Conservation (phyloP, 495 filamentous ascomycete genomes). For the Penicillium coprophilum region DNA sequence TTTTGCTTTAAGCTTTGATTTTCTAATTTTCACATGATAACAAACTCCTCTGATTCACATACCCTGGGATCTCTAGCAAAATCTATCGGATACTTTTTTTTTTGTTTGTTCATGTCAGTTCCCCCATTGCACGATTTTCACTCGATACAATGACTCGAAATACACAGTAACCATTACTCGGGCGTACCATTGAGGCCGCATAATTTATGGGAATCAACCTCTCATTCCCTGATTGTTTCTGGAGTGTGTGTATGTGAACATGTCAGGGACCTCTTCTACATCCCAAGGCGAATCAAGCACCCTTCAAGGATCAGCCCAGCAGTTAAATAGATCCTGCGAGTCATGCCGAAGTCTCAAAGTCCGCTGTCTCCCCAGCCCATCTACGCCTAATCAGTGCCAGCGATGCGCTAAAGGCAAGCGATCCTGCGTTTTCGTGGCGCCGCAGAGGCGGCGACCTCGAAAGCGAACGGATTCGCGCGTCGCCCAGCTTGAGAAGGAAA, state of each 20-base stretch:
- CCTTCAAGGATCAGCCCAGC: conserved; percentile 26
- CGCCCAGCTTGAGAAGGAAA: conserved; percentile 85
- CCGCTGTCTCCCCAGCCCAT: conserved; percentile 70
- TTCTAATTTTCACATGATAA: neutral
- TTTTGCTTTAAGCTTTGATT: neutral
- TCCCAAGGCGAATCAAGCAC: conserved; percentile 32
- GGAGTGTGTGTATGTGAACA: conserved; percentile 20
- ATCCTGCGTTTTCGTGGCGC: conserved; percentile 73
- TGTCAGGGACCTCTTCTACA: conserved; percentile 35
- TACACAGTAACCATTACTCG: conserved; percentile 14
- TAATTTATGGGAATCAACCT: neutral
- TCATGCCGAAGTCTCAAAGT: conserved; percentile 83
- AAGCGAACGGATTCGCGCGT: conserved; percentile 86
- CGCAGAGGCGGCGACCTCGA: conserved; percentile 70
- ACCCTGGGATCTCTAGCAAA: neutral
- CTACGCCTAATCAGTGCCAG: conserved; percentile 63
- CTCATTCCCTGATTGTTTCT: neutral
- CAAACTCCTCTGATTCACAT: no score
- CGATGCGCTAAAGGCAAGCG: conserved; percentile 77
- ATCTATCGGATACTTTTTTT: neutral
- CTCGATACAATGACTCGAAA: conserved; percentile 8
- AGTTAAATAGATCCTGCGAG: conserved; percentile 73
- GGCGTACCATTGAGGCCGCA: conserved; percentile 3
- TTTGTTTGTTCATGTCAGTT: neutral
- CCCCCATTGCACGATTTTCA: neutral